A percentile compares a stretch with the other conserved stretches of the same genome.
Evolutionary conservation across 352 stramenopile genomes (phyloP).

Genomic region (Globisporangium nagaii): DNA sequence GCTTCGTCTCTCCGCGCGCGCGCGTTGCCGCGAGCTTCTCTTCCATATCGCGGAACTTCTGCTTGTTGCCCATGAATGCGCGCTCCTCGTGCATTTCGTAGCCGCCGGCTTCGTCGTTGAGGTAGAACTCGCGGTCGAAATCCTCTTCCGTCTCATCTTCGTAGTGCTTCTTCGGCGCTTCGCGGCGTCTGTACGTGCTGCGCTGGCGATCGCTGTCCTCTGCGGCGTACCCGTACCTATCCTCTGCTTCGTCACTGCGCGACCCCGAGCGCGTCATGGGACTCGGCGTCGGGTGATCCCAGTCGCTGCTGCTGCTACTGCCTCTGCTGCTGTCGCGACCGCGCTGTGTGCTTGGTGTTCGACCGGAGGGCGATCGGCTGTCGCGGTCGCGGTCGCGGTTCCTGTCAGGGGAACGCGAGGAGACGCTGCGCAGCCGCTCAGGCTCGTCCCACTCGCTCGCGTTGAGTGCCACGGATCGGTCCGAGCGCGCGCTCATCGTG

Average conservation of each 20-base stretch:
- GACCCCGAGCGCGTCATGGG: conserved; percentile 17
- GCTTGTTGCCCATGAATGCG: conserved; percentile 88
- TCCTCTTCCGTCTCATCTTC: conserved; percentile 84
- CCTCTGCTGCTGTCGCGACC: not conserved
- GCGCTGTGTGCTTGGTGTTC: conserved; percentile 24
- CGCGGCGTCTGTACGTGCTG: conserved; percentile 5
- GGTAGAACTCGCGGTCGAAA: conserved; percentile 95
- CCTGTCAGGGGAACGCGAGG: not conserved
- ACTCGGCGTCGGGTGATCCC: conserved; percentile 43
- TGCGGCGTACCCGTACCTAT: conserved; percentile 8
- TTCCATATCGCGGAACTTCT: conserved; percentile 91
- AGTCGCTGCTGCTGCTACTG: conserved; percentile 22
- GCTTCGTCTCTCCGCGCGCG: conserved; percentile 82
- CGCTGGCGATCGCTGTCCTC: conserved; percentile 8
- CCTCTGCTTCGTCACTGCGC: not conserved
- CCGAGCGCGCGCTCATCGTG: conserved; percentile 18
- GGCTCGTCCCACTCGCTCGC: conserved; percentile 74
- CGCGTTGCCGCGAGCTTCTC: conserved; percentile 80
- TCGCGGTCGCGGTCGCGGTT: not conserved
- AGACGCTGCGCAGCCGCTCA: conserved; percentile 59
- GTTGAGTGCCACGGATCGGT: conserved; percentile 32
- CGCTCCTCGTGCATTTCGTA: conserved; percentile 56
- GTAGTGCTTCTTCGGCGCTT: conserved; percentile 72
- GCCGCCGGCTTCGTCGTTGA: conserved; percentile 86
- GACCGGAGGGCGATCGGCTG: not conserved